Evolutionary conservation across 1,284 basidiomycete genomes (phyloP), one percentile per base, ranked within the genome.

Genomic region (Peniophora sp.): DNA sequence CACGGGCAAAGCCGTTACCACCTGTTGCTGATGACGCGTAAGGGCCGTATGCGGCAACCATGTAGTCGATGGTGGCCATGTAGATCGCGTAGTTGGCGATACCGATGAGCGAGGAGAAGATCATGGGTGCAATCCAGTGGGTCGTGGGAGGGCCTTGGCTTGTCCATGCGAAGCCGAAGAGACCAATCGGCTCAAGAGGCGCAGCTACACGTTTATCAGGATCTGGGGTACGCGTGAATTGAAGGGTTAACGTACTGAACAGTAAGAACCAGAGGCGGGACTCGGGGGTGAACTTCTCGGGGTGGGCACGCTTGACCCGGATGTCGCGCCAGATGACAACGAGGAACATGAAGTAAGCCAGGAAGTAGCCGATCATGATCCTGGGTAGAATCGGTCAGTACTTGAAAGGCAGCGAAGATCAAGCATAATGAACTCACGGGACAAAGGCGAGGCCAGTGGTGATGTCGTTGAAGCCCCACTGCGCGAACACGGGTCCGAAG

Each of bases 11-110:
- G 5, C 51, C 56, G 47, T 58, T 58, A 10, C 56, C 56, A 10
- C 56, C 56, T 34, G 56, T 56, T 15, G 56, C 56, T 15, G 55
- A 56, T 8, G 56, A 50, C 3, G 56, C 50, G 47, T 58, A 58
- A 3, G 52, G 53, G 3, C 56, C 56, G 43, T 58, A 58, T 9
- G 52, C 47, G 10, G 53, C 52, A n/a, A 58, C 50, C 56, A 58
- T 58, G 51, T 58, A 58, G 49, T 58, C 56, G 39, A 58, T 54
- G 15, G 56, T 58, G 15, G 55, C 53, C 56, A 58, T 58, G 49
- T 57, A 57, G 48, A 57, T 57, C 14, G 51, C 51, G 43, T 54
- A 56, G 48, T 57, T 57, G 11, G 56, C 56, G 23, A 57, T 54
- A 36, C 52, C 56, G 35, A 57, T 55, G 12, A 57, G 24, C 6